A percentile compares a stretch with the other conserved stretches of the same genome.
phyloP scores from a whole-genome alignment of 805 yeast species.

The Candida succiphila region DNA sequence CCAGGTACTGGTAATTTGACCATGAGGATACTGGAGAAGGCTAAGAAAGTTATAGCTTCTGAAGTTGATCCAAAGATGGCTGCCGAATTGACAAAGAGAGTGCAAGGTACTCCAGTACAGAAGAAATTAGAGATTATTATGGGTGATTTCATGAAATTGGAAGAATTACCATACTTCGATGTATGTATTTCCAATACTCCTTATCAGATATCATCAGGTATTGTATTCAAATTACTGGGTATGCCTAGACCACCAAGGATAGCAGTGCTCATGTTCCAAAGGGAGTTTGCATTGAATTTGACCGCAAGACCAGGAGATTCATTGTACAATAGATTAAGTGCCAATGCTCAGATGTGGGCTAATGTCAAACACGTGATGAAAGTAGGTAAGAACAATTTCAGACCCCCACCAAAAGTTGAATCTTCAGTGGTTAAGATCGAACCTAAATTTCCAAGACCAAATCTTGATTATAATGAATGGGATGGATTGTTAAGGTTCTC shows the following conservation, averaged over 20 bases:
- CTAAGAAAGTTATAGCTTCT: slow-evolving; percentile 87
- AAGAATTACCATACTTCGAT: slow-evolving; percentile 80
- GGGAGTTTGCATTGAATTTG: slow-evolving; percentile 90
- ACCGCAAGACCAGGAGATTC: slow-evolving; percentile 96
- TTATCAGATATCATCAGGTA: slow-evolving; percentile 93
- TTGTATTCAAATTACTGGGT: slow-evolving; percentile 84
- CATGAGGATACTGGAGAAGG: slow-evolving; percentile 84
- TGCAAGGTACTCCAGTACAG: slow-evolving; percentile 91
- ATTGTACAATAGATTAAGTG: slow-evolving; percentile 85
- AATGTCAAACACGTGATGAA: slow-evolving; percentile 97
- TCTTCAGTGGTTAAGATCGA: slow-evolving; percentile 93
- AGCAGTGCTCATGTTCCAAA: slow-evolving; percentile 92
- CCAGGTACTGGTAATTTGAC: slow-evolving; percentile 99
- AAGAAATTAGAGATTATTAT: slow-evolving; percentile 84
- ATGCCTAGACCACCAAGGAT: slow-evolving; percentile 93
- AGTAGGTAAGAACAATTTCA: slow-evolving; percentile 91
- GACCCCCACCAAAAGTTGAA: slow-evolving; percentile 98
- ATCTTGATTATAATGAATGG: slow-evolving; percentile 91
- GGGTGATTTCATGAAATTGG: slow-evolving; percentile 95
- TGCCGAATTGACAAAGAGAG: slow-evolving; percentile 94
- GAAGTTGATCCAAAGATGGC: slow-evolving; percentile 99
- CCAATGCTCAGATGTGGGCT: slow-evolving; percentile 99
- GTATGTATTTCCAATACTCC: slow-evolving; percentile 97
- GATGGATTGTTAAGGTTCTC: slow-evolving; percentile 89
- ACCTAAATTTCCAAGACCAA: slow-evolving; percentile 88